Evolutionary conservation across 2,329 filamentous ascomycete species (phyloP), one percentile per base, ranked within the genome.

Genomic region (Monilinia aucupariae): DNA sequence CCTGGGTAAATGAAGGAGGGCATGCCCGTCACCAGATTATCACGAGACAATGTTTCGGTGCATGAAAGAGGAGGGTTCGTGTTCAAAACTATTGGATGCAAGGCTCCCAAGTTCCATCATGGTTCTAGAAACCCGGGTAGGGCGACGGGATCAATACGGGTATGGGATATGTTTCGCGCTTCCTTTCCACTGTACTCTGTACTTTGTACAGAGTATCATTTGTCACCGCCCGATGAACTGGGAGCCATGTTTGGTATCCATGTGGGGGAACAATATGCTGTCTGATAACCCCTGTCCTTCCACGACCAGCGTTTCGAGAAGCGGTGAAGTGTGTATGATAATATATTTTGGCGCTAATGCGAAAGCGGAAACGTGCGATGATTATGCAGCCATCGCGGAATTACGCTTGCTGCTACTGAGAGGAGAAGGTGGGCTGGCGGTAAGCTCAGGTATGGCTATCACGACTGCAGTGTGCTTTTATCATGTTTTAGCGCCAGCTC

Each of bases 241-340:
- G 56, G 61, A 62, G 55, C 45, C 12, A 9, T 34, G 32, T 53
- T 39, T 15, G 47, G n/a, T 39, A 59, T 43, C 43, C 56, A 58
- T 61, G 52, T 30, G 47, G 37, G 56, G 47, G 50, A 41, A 59
- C 27, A 47, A 50, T 30, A 43, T 45, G 49, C 22, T 61, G 64
- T 65, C 62, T 64, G 39, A 61, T 56, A 45, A 65, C 61, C 67
- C 67, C 53, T 56, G 65, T 64, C 51, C 63, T 61, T 65, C 64
- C 53, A 66, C 67, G 49, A 56, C 62, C 51, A 66, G 61, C 61
- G 67, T 68, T 67, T 68, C 64, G 64, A 54, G 53, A 47, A 32
- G 53, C 53, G 53, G 53, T 56, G 53, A 56, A 25, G 53, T 10
- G 17, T 3, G n/a, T n/a, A n/a, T n/a, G n/a, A n/a, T n/a, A 34